These are phyloP conservation scores for Trametes villosa DNA, from an alignment of 768 basidiomycete genomes.

Conservation along the genomic window DNA sequence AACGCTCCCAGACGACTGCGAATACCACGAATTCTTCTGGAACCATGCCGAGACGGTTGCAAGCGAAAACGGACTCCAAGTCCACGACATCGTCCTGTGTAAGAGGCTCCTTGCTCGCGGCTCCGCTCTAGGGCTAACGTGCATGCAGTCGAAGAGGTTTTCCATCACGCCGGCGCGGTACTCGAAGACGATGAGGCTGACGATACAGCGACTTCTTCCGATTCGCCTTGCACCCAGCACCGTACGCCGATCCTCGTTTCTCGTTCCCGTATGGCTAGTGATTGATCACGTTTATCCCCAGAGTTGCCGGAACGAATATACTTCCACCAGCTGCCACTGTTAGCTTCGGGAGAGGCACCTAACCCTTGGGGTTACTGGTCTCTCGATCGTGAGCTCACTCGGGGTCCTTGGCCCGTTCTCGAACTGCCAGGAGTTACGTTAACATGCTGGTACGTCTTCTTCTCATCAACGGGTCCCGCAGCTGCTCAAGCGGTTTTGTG, in stretches of 20 bases:
- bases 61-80: not conserved
- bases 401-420: slow-evolving; percentile 10
- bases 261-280: not conserved
- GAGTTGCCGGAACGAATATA: not conserved
- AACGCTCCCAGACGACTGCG: slow-evolving; percentile 14
- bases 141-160: slow-evolving; percentile 10
- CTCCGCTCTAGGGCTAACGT: not conserved
- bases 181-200: not conserved
- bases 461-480: not conserved
- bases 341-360: slow-evolving; percentile 4
- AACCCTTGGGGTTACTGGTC: slow-evolving; percentile 22
- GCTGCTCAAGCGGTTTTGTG: too few relatives aligned
- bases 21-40: slow-evolving; percentile 22
- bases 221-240: not conserved
- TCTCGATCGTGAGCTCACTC: slow-evolving; percentile 1
- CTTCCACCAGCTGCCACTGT: slow-evolving; percentile 17
- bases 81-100: slow-evolving; percentile 13
- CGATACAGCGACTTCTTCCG: too few relatives aligned
- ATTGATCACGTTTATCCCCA: not conserved
- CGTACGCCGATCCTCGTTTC: not conserved
- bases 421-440: slow-evolving; percentile 5
- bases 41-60: slow-evolving; percentile 9
- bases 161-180: slow-evolving; percentile 10
- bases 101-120: not conserved
- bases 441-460: slow-evolving; percentile 4